phyloP scores from a whole-genome alignment of 768 basidiomycete genomes.

The Naganishia vaughanmartiniae region DNA sequence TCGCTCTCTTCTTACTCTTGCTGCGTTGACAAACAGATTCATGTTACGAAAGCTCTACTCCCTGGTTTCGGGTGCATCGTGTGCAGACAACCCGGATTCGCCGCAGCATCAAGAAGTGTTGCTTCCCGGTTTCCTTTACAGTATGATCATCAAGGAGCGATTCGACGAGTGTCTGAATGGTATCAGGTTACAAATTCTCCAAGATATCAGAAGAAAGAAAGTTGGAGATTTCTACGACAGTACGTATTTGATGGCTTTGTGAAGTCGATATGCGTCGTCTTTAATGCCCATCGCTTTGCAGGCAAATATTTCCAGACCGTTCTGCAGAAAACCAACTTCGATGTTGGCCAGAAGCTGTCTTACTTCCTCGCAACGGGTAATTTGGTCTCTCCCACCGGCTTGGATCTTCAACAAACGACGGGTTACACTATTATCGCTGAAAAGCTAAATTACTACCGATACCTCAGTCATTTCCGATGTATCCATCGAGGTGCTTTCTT shows the following conservation, averaged over 20 bases:
- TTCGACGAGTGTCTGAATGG: constrained; percentile 79
- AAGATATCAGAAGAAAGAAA: constrained; percentile 73
- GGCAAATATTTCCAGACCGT: constrained; percentile 79
- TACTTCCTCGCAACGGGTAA: constrained; percentile 98
- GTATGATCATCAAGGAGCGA: constrained; percentile 97
- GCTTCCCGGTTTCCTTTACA: constrained; percentile 84
- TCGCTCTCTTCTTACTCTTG: constrained; percentile 20
- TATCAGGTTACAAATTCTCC: constrained; percentile 61
- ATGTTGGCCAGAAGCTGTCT: constrained; percentile 81
- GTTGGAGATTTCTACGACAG: constrained; percentile 81
- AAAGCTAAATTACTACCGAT: constrained; percentile 97
- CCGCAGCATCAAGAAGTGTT: constrained; percentile 98
- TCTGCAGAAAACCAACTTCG: constrained; percentile 75
- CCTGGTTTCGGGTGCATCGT: constrained; percentile 82
- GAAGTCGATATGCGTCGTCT: neutral
- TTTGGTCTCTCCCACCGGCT: constrained; percentile 85
- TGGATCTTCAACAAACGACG: constrained; percentile 93
- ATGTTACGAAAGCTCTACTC: constrained; percentile 96
- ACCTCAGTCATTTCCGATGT: constrained; percentile 96
- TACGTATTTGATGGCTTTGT: constrained; percentile 53
- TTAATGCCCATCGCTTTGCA: constrained; percentile 45
- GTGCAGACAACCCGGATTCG: constrained; percentile 95
- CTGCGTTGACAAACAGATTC: constrained; percentile 60
- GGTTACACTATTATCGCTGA: constrained; percentile 99
- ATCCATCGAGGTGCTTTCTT: constrained; percentile 99